These are phyloP conservation scores for Sarocladium kiliense DNA, from an alignment of 2,329 filamentous ascomycete species.

Conservation along the genomic window DNA sequence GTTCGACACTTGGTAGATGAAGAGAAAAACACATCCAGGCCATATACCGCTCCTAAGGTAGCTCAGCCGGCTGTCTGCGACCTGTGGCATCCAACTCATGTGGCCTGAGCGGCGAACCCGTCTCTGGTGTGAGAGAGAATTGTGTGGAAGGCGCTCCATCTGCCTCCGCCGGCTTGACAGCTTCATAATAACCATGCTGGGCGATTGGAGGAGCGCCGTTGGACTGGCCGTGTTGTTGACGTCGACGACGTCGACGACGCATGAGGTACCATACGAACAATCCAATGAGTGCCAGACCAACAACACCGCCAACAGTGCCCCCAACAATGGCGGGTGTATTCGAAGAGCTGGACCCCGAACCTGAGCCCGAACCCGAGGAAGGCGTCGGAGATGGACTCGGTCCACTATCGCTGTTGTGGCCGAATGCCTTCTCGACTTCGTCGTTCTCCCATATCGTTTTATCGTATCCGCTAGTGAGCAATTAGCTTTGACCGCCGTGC, in stretches of 20 bases:
- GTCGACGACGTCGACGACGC: not conserved
- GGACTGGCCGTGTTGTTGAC: not conserved
- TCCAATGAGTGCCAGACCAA: not conserved
- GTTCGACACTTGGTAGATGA: no score
- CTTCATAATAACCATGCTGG: not conserved
- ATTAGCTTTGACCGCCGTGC: not conserved
- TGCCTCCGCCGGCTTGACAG: not conserved
- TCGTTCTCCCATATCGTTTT: not conserved
- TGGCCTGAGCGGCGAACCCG: not conserved
- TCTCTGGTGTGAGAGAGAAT: not conserved
- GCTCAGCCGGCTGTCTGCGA: not conserved
- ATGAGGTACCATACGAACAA: not conserved
- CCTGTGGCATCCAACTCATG: not conserved
- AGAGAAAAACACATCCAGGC: no score
- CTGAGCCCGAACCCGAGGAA: not conserved
- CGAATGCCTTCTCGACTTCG: not conserved
- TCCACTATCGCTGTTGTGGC: not conserved
- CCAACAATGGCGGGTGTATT: not conserved
- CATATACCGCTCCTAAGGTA: no score
- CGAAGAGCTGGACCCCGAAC: no score
- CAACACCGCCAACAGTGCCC: not conserved
- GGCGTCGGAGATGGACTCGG: not conserved
- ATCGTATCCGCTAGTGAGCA: slow-evolving; percentile 2
- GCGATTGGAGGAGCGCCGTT: not conserved
- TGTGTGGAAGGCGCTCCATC: not conserved